phyloP scores from a whole-genome alignment of 495 filamentous ascomycete genomes.

The Aspergillus carlsbadensis region DNA sequence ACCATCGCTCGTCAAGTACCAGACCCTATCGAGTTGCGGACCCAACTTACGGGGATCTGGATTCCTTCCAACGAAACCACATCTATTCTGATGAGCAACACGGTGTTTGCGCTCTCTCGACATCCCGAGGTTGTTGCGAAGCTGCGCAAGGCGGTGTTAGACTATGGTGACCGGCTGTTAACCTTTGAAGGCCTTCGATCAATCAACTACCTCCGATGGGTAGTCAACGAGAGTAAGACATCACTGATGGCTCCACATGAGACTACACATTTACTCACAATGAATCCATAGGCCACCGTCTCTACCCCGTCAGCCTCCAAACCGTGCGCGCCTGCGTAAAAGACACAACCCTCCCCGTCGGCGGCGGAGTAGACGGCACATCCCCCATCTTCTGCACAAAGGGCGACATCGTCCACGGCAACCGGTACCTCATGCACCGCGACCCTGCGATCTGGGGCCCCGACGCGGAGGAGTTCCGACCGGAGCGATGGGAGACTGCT shows the following conservation, averaged over 20 bases:
- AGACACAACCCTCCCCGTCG: conserved; percentile 50
- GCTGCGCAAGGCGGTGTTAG: not conserved
- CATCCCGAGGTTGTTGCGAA: conserved; percentile 1
- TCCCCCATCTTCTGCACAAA: conserved; percentile 33
- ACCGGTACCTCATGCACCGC: conserved; percentile 19
- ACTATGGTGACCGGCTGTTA: not conserved
- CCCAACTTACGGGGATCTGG: not conserved
- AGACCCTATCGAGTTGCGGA: conserved; percentile 1
- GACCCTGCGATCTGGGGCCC: conserved; percentile 30
- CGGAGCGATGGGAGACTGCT: conserved; percentile 30
- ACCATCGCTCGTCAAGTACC: not conserved
- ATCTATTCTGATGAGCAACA: conserved; percentile 14
- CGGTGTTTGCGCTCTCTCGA: conserved; percentile 8
- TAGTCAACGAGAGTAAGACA: conserved; percentile 1
- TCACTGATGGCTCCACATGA: no score
- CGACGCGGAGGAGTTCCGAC: conserved; percentile 33
- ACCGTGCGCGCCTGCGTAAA: conserved; percentile 12
- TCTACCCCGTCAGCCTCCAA: not conserved
- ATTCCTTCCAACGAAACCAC: conserved; percentile 16
- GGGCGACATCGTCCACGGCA: conserved; percentile 17
- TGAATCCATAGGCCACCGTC: conserved; percentile 1
- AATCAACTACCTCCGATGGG: not conserved
- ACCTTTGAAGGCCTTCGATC: not conserved
- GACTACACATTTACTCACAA: no score
- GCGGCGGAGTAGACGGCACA: conserved; percentile 50